These are phyloP conservation scores for Botrytis deweyae DNA, from an alignment of 2,329 filamentous ascomycete species.

Conservation along the genomic window DNA sequence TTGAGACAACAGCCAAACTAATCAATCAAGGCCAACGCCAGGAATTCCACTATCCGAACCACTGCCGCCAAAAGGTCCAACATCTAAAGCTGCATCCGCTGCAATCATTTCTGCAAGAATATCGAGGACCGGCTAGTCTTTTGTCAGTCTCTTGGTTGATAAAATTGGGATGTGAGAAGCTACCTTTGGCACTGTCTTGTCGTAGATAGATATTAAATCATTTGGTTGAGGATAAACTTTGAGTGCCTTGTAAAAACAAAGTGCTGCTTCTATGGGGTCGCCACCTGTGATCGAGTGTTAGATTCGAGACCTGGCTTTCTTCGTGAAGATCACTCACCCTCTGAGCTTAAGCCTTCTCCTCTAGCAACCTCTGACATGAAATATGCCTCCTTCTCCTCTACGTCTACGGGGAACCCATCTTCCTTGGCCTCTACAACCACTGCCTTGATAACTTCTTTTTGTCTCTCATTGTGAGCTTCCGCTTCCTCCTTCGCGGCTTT, in stretches of 20 bases:
- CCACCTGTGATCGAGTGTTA: conserved; percentile 49
- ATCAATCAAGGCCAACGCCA: conserved; percentile 39
- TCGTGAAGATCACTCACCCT: conserved; percentile 58
- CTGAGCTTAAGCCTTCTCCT: conserved; percentile 78
- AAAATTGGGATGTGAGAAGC: conserved; percentile 31
- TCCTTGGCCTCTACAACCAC: conserved; percentile 80
- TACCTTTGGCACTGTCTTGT: conserved; percentile 97
- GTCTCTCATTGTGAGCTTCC: conserved; percentile 61
- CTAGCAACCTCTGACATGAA: conserved; percentile 94
- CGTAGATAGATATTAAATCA: conserved; percentile 94
- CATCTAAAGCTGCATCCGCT: conserved; percentile 72
- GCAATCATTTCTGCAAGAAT: conserved; percentile 98
- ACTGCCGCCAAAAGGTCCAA: conserved; percentile 45
- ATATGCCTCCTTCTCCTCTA: conserved; percentile 92
- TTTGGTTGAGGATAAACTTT: conserved; percentile 96
- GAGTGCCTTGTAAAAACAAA: conserved; percentile 96
- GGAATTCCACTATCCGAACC: conserved; percentile 37
- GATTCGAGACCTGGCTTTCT: background rate
- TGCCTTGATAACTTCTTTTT: conserved; percentile 71
- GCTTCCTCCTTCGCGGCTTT: conserved; percentile 72
- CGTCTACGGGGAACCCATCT: conserved; percentile 85
- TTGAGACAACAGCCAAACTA: conserved; percentile 28
- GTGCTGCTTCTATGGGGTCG: conserved; percentile 75
- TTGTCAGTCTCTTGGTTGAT: conserved; percentile 26
- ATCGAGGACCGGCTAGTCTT: conserved; percentile 77